Conservation (phyloP, 495 filamentous ascomycete species). For the Penicillium argentinense region DNA sequence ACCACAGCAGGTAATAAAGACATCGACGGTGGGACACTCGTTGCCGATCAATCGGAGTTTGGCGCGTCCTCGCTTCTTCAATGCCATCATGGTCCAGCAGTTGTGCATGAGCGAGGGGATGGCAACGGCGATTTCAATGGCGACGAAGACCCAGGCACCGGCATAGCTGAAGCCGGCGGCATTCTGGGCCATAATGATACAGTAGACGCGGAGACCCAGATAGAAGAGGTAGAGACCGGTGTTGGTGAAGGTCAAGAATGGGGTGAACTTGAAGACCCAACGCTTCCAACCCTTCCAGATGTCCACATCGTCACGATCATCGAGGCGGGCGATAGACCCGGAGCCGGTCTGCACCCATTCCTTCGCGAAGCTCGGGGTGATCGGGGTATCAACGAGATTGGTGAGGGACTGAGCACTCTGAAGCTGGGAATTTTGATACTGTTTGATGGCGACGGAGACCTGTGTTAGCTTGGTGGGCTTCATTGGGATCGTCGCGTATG, state of each 20-base stretch:
- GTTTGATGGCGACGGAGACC: not conserved
- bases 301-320: conserved; percentile 42
- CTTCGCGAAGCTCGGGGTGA: conserved; percentile 26
- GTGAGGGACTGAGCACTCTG: conserved; percentile 29
- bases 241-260: conserved; percentile 39
- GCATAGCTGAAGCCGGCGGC: conserved; percentile 21
- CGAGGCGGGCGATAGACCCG: conserved; percentile 31
- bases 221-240: conserved; percentile 38
- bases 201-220: conserved; percentile 39
- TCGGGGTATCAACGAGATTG: conserved; percentile 23
- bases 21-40: conserved; percentile 49
- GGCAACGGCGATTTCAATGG: conserved; percentile 36
- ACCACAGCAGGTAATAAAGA: conserved; percentile 51
- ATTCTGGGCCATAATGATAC: conserved; percentile 39
- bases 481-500: not conserved
- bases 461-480: conserved; percentile 2
- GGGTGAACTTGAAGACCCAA: conserved; percentile 33
- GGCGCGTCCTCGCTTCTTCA: conserved; percentile 39
- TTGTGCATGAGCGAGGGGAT: conserved; percentile 45
- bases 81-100: conserved; percentile 41
- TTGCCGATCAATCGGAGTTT: conserved; percentile 43
- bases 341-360: conserved; percentile 35
- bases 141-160: conserved; percentile 43
- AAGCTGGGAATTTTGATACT: conserved; percentile 26
- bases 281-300: conserved; percentile 45